Evolutionary conservation across 2,329 filamentous ascomycete species (phyloP), one percentile per base, ranked within the genome.

Genomic region (Fusarium fujikuroi): DNA sequence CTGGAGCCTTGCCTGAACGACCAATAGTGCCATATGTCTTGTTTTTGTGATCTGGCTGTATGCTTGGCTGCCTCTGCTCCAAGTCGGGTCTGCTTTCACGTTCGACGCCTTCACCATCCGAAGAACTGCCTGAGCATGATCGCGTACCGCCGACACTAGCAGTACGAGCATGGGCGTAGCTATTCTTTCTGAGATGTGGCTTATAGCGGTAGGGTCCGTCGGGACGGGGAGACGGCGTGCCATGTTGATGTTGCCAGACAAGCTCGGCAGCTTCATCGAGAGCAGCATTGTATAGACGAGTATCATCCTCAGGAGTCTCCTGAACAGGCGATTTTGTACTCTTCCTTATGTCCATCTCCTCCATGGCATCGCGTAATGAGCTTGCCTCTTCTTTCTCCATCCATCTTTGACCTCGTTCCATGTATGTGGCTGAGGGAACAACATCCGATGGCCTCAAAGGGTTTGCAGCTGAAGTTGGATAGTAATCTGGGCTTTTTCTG

Each of bases 321-420:
- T 72, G 76, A 16, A 71, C 69, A 11, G 70, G 76, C 7, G 71
- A 77, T 49, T 80, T 75, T 25, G 69, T 62, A 43, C 79, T 76
- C 36, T 84, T 82, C 60, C 84, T 85, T 47, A 92, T 72, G 66
- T 93, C 89, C 87, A 95, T 89, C 76, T 93, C 91, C 74, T 94
- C 89, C 86, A 95, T 90, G 16, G 93, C 92, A 69, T 90, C 87
- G 23, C 92, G 88, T 66, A 95, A 82, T 25, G 92, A 92, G 40
- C 87, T 87, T 8, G 90, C 91, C 81, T 95, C 93, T 78, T 94
- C 92, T 80, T 92, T 93, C 80, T 95, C 93, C 89, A 93, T 93
- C 91, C 92, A 94, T 75, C 92, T 85, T 78, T 91, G 89, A 23
- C 92, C 92, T 63, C 90, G 88, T 80, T 95, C 93, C 63, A 93